Percentiles rank a stretch among this genome's conserved stretches.
These are phyloP conservation scores for Trichosporon sp. DNA, from an alignment of 1,284 basidiomycete species.

Conservation along the genomic window DNA sequence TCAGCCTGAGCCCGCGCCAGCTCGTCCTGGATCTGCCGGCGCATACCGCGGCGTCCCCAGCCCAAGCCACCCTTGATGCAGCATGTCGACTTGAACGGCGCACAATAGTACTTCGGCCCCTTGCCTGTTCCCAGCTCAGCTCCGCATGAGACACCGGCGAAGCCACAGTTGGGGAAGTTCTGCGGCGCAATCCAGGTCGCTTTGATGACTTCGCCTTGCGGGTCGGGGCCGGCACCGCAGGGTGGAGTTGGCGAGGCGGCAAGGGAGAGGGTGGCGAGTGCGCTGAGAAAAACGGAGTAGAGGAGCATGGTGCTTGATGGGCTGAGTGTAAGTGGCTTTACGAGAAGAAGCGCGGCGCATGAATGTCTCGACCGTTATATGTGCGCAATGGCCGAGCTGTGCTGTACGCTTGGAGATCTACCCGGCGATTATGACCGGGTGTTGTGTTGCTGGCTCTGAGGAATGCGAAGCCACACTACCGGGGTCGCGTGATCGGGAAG, in stretches of 20 bases:
- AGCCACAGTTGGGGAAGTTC: neutral
- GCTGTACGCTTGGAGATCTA: too few relatives aligned
- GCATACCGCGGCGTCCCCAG: too few relatives aligned
- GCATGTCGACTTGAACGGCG: neutral
- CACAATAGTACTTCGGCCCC: neutral
- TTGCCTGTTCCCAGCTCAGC: neutral
- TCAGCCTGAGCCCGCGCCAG: too few relatives aligned
- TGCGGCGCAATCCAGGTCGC: neutral
- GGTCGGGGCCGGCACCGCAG: neutral
- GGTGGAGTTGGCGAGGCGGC: neutral
- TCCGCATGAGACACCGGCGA: neutral
- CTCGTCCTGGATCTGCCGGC: neutral
- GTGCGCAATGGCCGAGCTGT: too few relatives aligned
- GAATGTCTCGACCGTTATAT: neutral
- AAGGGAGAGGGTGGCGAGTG: neutral
- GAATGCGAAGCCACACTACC: too few relatives aligned
- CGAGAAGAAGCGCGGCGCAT: neutral
- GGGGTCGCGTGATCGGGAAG: too few relatives aligned
- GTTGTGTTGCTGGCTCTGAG: neutral
- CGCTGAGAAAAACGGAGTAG: neutral
- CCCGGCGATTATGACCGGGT: too few relatives aligned
- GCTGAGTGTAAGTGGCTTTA: neutral
- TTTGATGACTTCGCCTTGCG: neutral
- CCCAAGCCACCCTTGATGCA: too few relatives aligned
- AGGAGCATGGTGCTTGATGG: neutral